Evolutionary conservation across 371 early-diverging fungal genomes (phyloP), one percentile per base, ranked within the genome.

Genomic region (Nematocida ironsii): DNA sequence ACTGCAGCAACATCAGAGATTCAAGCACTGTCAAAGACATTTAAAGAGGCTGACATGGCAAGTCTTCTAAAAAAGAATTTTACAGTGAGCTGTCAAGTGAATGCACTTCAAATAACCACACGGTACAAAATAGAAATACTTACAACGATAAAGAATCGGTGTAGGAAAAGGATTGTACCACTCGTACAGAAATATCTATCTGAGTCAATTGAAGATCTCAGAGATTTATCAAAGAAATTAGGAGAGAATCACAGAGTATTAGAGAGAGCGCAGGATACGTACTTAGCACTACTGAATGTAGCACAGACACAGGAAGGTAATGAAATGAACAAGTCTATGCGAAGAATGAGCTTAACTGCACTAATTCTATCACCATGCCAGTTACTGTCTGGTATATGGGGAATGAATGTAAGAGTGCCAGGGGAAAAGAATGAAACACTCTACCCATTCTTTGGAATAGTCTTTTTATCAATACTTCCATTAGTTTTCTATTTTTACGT

Each of bases 361-460:
- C 78, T 87, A 64, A 73, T 85, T 20, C 83, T 85, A 70, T 73
- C 85, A 16, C 87, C 87, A 0, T 74, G 73, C 68, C 87, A 87
- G 64, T 47, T 83, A 27, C 64, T 87, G 20, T 83, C 85, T 9
- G 85, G 87, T 2, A 23, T 87, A 16, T 87, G 84, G 84, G 87
- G 87, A 48, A 87, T 87, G 87, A 87, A 87, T 76, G 83, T 85
- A 3, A 55, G 11, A 39, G 84, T 87, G 25, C 87, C 87, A 44
- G 72, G 42, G 13, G 62, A 82, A 58, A 42, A 71, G 20, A 47
- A 56, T 18, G 57, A 83, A 4, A 25, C 33, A 3, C 58, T 83
- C 6, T 48, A 47, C 7, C 83, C 82, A 42, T 85, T 85, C 69
- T 82, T 52, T 56, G n/a, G 18, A 13, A 78, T 78, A 45, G 23